Base-by-base conservation (phyloP, 768 basidiomycete species). In the Dioszegia hungarica region DNA sequence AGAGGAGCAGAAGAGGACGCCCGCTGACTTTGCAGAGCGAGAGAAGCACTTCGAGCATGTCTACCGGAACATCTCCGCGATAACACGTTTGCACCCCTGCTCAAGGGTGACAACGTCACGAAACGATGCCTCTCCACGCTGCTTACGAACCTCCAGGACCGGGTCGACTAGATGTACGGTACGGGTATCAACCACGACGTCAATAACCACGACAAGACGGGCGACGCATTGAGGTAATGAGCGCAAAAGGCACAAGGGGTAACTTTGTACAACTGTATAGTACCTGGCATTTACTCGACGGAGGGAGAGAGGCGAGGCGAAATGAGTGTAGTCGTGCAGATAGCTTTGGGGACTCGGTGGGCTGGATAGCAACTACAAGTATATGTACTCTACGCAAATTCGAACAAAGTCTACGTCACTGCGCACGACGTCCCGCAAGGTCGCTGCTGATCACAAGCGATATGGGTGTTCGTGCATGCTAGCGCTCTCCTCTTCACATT, bases 51-150 rank as follows among this genome's bases (percentile, higher is more conserved):
- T 55, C 83, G 93, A 37, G 92, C 92, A 0, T 98, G 95, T 74
- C 81, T 99, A 4, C 95, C 95, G 1, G 94, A 97, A 73, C 91
- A 93, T 0, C 81, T 99, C 12, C 84, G 91, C 45, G 92, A 99
- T 78, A 85, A 89, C 62, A 98, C 94, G 0, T 99, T 99, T 73
- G 85, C 84, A 54, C 84, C 85, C 14, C 80, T 98, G 58, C 83
- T 99, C 68, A 97, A 98, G 83, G 92, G 92, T 46, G 95, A 99
- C 70, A 90, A 94, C 86, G 95, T 98, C 63, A 99, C 95, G 25
- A 75, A 74, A 49, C 66, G 74, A 55, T 77, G 77, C 56, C 67
- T 77, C 15, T 66, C 61, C 31, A 70, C 66, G 19, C 61, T 75
- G 11, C 52, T 75, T 10, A 39, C 51, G 43, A 73, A 75, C 50